Base-by-base conservation (phyloP, 2,329 filamentous ascomycete genomes). In the Beauveria sp. region DNA sequence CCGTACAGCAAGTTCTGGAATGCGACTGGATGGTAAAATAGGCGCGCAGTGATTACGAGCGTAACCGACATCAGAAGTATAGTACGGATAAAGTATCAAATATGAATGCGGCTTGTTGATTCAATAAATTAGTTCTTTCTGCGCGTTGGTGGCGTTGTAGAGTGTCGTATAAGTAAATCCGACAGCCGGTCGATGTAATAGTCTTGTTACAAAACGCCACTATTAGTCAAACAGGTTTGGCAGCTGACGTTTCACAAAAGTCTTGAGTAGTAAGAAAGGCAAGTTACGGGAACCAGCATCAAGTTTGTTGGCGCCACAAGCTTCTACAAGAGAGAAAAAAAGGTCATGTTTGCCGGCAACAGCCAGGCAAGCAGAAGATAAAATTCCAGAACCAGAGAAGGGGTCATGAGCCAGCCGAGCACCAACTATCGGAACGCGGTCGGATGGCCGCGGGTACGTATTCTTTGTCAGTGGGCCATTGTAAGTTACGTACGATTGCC, bases 21-120 rank as follows among this genome's bases (percentile, higher is more conserved):
- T 63, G 26, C 3, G 62, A 63, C 2, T 66, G 63, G 63, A 63
- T 64, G 63, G 60, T 47, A 2, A 61, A 62, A 20, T 64, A 57
- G 60, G 82, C 49, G 22, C 30, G 34, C 2, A n/a, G 30, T 50
- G 55, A 58, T 58, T 42, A 49, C n/a, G 28, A 46, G 55, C 45
- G 55, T 42, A 54, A 22, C 51, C 12, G 49, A n/a, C 8, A 38
- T 10, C 28, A 51, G 22, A 47, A 47, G 20, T 14, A 47, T 26
- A 47, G 45, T 24, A 47, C n/a, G 7, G 6, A 45, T 10, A 30
- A 7, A 9, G 28, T 30, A 30, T 34, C 10, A 34, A 12, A 34
- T 12, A 12, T 34, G 30, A 5, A 34, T 12, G 3, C 30, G 12
- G 10, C 30, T 34, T 34, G 30, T 34, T 34, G 30, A 34, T 34